Conservation (phyloP, 345 rosid genomes). For the Excoecaria agallocha region DNA sequence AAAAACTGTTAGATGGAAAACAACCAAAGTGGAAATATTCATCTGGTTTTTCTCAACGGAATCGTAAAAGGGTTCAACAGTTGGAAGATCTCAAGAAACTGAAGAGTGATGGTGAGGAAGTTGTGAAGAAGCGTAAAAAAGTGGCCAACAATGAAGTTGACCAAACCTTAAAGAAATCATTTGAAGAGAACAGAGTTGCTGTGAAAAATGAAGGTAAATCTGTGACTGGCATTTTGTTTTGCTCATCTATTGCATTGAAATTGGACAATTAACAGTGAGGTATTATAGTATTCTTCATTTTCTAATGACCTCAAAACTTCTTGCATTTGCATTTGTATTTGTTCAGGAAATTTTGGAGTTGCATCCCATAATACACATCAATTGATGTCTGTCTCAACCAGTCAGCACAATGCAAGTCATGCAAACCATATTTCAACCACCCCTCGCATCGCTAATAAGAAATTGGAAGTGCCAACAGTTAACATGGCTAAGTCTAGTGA, state of each 20-base stretch:
- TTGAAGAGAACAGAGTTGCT: conserved; percentile 26
- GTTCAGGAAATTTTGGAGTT: conserved; percentile 45
- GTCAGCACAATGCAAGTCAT: conserved; percentile 17
- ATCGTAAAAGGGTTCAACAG: conserved; percentile 56
- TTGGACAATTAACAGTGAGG: not conserved
- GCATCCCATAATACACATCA: conserved; percentile 26
- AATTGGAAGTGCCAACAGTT: conserved; percentile 33
- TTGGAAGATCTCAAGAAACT: conserved; percentile 30
- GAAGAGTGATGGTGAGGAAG: conserved; percentile 33
- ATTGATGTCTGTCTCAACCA: conserved; percentile 24
- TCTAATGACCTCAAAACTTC: not conserved
- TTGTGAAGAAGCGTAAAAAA: conserved; percentile 57
- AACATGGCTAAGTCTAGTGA: conserved; percentile 33
- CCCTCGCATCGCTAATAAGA: conserved; percentile 21
- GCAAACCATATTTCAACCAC: conserved; percentile 20
- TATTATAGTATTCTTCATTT: not conserved
- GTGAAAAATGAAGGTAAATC: conserved; percentile 47
- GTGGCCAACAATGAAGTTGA: conserved; percentile 30
- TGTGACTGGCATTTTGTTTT: conserved; percentile 4
- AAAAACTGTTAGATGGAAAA: conserved; percentile 58
- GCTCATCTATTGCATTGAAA: not conserved
- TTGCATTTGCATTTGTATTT: no score
- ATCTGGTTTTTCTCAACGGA: conserved; percentile 54
- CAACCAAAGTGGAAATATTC: conserved; percentile 66
- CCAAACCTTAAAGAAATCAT: conserved; percentile 26